phyloP scores from a whole-genome alignment of 2,329 filamentous ascomycete genomes.

The Penicillium thymicola region DNA sequence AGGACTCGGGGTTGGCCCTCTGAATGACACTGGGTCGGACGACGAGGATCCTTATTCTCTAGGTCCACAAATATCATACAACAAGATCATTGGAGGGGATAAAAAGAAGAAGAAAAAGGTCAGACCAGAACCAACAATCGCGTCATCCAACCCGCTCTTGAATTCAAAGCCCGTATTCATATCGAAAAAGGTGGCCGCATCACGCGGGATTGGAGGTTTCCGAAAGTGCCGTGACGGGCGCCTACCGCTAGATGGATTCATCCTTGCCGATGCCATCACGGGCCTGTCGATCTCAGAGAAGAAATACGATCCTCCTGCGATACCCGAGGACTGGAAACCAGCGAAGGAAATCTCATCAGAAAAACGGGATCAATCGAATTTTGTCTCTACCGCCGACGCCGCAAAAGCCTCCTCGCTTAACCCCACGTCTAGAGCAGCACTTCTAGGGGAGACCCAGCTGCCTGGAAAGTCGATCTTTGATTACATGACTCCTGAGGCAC shows the following conservation, averaged over 20 bases:
- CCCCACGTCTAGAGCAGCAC: slow-evolving; percentile 69
- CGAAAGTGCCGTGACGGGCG: slow-evolving; percentile 80
- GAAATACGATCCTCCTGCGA: slow-evolving; percentile 43
- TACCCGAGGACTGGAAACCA: slow-evolving; percentile 66
- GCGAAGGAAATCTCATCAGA: slow-evolving; percentile 46
- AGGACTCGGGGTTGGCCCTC: slow-evolving; percentile 79
- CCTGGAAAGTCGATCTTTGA: slow-evolving; percentile 96
- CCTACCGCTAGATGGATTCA: slow-evolving; percentile 74
- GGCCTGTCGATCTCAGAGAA: slow-evolving; percentile 48
- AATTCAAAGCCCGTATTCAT: slow-evolving; percentile 70
- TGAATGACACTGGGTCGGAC: slow-evolving; percentile 92
- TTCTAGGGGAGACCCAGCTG: slow-evolving; percentile 75
- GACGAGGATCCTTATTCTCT: slow-evolving; percentile 94
- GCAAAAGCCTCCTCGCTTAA: slow-evolving; percentile 74
- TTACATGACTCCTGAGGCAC: slow-evolving; percentile 73
- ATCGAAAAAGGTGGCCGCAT: slow-evolving; percentile 58
- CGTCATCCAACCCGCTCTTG: slow-evolving; percentile 61
- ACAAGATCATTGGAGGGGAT: slow-evolving; percentile 72
- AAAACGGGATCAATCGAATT: slow-evolving; percentile 39
- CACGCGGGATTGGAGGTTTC: slow-evolving; percentile 48
- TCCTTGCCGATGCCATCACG: slow-evolving; percentile 58
- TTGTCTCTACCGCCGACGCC: slow-evolving; percentile 69
- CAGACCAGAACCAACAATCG: slow-evolving; percentile 42
- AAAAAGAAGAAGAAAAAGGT: slow-evolving; percentile 71
- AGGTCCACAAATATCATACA: slow-evolving; percentile 86